Evolutionary conservation across 768 basidiomycete species (phyloP), one percentile per base, ranked within the genome.

Genomic region (Suillus paluster): DNA sequence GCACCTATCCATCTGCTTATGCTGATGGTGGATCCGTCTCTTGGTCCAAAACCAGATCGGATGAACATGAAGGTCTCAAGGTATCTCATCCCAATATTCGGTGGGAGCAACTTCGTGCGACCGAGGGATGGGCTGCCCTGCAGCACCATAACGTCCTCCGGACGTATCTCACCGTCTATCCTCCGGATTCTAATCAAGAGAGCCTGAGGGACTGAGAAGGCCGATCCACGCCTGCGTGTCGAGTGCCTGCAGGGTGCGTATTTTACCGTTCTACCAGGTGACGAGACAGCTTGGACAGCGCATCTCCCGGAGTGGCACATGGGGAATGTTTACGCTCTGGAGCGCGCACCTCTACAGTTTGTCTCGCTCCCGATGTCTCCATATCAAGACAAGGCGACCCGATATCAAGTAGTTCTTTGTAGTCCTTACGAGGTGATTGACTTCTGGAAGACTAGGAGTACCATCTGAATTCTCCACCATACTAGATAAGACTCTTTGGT

Each of bases 61-160:
- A 75, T 56, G 61, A 68, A 1, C 71, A 84, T 39, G 86, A 87
- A 15, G 74, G 77, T 54, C 71, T 94, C 19, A 70, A 76, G n/a
- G 73, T 92, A n/a, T 83, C 86, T 0, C 89, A 90, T 64, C 90
- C 88, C 5, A 63, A 81, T 49, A 80, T 90, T 61, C 83, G 89
- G 84, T 95, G 92, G 94, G 73, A 82, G 34, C 79, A 82, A 55
- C 79, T 95, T 58, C 87, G 93, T 14, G 79, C 82, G 27, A 87
- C 89, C 2, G 90, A 94, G 74, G 94, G 94, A 14, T 95, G 94
- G 94, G 89, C 93, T 25, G 88, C 85, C 23, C 75, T 95, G 19
- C 94, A 97, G 73, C 91, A 94, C 67, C 87, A 94, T 67, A 81
- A 84, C 9, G 75, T 94, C 34, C 79, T 95, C 19, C 86, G 84